These are phyloP conservation scores for Larix kaempferi DNA, from an alignment of 75 land plant genomes.

Conservation along the genomic window DNA sequence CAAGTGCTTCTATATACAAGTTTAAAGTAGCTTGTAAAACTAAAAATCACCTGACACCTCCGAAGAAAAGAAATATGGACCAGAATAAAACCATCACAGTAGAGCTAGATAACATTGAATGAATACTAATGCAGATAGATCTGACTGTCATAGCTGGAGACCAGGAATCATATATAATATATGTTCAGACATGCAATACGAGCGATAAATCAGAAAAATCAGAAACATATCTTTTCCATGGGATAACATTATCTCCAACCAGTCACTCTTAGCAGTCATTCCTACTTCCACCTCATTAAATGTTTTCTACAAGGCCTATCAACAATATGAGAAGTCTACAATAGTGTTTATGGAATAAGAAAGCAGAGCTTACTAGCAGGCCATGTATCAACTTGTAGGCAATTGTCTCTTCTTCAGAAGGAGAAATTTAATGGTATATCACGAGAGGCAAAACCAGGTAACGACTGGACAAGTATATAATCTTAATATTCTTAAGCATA, in stretches of 20 bases:
- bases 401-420: neutral
- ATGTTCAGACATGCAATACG: constrained; percentile 26
- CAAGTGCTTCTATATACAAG: no score
- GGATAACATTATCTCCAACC: neutral
- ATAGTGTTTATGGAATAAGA: neutral
- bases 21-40: no score
- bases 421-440: no score
- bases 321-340: neutral
- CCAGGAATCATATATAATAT: constrained; percentile 97
- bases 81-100: constrained; percentile 63
- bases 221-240: neutral
- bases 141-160: constrained; percentile 99
- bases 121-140: constrained; percentile 94
- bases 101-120: constrained; percentile 97
- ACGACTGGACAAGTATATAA: no score
- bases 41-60: no score
- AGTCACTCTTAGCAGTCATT: neutral
- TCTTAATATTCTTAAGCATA: no score
- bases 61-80: no score
- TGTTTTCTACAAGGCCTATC: neutral
- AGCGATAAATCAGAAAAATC: neutral
- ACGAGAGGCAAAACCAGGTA: no score
- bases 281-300: neutral
- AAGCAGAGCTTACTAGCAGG: neutral
- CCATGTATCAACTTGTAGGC: neutral